Conservation (phyloP, 768 basidiomycete species). For the Naganishia kalamii region DNA sequence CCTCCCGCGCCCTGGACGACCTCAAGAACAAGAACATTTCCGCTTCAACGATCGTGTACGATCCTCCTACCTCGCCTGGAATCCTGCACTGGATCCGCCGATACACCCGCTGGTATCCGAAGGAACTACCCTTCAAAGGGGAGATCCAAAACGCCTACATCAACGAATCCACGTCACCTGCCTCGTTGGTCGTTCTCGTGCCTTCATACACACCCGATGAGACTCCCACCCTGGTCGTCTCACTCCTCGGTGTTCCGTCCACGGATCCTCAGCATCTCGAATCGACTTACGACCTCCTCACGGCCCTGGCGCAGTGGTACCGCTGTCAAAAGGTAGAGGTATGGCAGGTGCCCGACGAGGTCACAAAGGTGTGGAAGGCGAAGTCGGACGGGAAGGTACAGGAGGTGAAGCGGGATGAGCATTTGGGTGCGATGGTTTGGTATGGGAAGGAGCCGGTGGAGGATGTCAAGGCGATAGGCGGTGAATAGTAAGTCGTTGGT, state of each 20-base stretch:
- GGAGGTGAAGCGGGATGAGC: conserved; percentile 1
- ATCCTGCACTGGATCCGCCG: conserved; percentile 6
- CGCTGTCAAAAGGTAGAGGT: neutral
- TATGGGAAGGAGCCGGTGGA: conserved; percentile 2
- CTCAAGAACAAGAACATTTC: no score
- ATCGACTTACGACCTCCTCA: neutral
- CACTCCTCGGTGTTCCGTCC: neutral
- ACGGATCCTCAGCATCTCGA: neutral
- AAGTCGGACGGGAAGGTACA: neutral
- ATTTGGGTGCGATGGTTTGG: conserved; percentile 21
- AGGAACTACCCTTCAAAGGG: neutral
- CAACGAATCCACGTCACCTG: neutral
- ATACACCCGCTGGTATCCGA: neutral
- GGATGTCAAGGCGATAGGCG: neutral
- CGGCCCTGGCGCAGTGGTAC: neutral
- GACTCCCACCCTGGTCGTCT: neutral
- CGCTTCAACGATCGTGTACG: neutral
- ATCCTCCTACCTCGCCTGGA: conserved; percentile 3
- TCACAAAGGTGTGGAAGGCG: neutral
- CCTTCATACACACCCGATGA: neutral
- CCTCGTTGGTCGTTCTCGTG: neutral
- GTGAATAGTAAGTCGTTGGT: conserved; percentile 5
- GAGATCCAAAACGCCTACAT: neutral
- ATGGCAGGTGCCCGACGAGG: neutral
- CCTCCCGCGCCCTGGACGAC: neutral